Conservation (phyloP, 2,329 filamentous ascomycete genomes). For the Penicillium sp. region DNA sequence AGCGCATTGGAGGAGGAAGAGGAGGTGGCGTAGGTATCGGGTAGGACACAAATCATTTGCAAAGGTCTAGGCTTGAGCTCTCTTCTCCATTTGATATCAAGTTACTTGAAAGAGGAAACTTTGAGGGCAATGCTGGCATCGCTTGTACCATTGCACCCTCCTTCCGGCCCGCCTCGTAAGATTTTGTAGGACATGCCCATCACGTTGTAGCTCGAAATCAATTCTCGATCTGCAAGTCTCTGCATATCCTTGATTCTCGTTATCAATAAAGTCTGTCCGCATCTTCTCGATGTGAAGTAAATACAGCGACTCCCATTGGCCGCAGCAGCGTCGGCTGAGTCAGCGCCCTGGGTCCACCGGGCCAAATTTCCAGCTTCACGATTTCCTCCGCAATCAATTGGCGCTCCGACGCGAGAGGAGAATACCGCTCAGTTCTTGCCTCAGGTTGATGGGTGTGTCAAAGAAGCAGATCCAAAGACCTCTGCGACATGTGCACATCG, state of each 20-base stretch:
- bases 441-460: neutral
- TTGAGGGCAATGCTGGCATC: neutral
- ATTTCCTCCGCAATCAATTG: neutral
- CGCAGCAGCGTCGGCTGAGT: conserved; percentile 9
- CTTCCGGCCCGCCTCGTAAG: neutral
- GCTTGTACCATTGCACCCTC: conserved; percentile 3
- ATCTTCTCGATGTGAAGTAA: conserved; percentile 13
- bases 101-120: conserved; percentile 1
- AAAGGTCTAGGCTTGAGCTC: neutral
- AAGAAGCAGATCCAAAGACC: neutral
- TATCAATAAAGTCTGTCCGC: neutral
- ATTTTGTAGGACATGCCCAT: neutral
- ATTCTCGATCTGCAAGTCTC: neutral
- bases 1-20: conserved; percentile 20
- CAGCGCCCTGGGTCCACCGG: conserved; percentile 7
- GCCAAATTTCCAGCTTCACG: conserved; percentile 21
- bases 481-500: conserved; percentile 17
- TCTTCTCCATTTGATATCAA: neutral
- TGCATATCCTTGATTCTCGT: neutral
- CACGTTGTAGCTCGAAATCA: neutral
- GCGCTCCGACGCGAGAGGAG: neutral
- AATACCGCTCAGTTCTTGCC: neutral
- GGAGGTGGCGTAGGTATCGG: no score
- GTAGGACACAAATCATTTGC: neutral
- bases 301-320: conserved; percentile 20